A percentile compares a stretch with the other conserved stretches of the same genome.
Evolutionary conservation across 208 protist species (phyloP).

Genomic region (Angomonas ambiguus): DNA sequence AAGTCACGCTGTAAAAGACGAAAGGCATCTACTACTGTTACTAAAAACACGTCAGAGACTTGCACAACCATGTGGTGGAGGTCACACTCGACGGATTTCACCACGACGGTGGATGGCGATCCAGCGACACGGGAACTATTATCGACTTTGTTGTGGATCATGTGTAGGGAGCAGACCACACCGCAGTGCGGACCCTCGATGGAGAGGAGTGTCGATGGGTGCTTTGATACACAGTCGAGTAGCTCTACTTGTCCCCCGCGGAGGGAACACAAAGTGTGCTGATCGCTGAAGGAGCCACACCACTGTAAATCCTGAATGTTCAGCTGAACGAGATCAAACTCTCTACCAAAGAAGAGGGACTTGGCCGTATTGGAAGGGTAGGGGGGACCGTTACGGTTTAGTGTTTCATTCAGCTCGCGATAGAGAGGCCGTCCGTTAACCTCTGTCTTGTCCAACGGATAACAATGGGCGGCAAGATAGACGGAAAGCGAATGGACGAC

Average conservation of each 20-base stretch:
- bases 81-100: slow-evolving; percentile 34
- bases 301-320: slow-evolving; percentile 37
- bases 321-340: slow-evolving; percentile 59
- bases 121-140: background rate
- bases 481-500: background rate
- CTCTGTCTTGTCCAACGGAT: background rate
- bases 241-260: slow-evolving; percentile 37
- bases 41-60: slow-evolving; percentile 56
- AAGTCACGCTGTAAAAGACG: slow-evolving; percentile 15
- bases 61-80: slow-evolving; percentile 34
- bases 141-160: background rate
- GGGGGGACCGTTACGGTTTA: background rate
- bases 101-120: slow-evolving; percentile 19
- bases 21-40: slow-evolving; percentile 28
- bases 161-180: background rate
- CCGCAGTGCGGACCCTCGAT: slow-evolving; percentile 23
- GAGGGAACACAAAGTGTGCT: slow-evolving; percentile 35
- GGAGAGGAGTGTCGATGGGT: slow-evolving; percentile 26
- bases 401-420: background rate
- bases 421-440: background rate
- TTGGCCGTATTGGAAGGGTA: background rate
- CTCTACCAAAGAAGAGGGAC: slow-evolving; percentile 12
- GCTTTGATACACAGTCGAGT: slow-evolving; percentile 51
- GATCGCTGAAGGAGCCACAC: slow-evolving; percentile 38
- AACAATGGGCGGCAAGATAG: background rate